Evolutionary conservation across 768 basidiomycete genomes (phyloP), one percentile per base, ranked within the genome.

Genomic region (Xerocomellus chrysenteron): DNA sequence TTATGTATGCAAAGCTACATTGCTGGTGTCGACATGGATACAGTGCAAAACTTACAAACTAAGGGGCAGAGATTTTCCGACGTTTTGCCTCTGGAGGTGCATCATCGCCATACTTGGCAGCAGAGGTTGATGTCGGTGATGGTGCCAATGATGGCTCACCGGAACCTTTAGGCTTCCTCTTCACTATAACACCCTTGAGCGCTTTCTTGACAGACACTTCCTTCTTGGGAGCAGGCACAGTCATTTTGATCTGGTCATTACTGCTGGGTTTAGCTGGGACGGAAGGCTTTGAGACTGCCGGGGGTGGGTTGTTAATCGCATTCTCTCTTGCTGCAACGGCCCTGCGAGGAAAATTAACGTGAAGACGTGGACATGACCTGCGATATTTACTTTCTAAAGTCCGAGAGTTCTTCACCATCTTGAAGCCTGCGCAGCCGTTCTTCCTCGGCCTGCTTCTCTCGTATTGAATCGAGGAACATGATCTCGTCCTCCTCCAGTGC

Each of bases 401-500:
- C 79, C 54, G 84, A 84, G 46, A 94, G 75, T 73, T 94, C 90
- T 65, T 89, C 87, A 6, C 87, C 88, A 53, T 94, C 92, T 63
- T 81, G 78, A 68, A 85, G 78, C 65, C 84, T 87, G 50, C 89
- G 85, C 53, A 84, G 77, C 16, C 84, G 82, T 68, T 94, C 92
- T 73, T 91, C 90, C 58, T 82, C 81, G 59, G 85, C 80, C 68
- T 90, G 84, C 48, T 83, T 83, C 69, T 92, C 87, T 58, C 87
- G 78, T 57, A 94, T 77, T 17, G 89, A 88, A 66, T 93, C 92
- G 32, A 94, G 81, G 67, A 94, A 94, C 79, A 89, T 85, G 59
- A 94, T 87, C 66, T 94, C 92, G 73, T 94, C 92, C 70, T 93
- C 92, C 67, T 94, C 92, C 37, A 94, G 75, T 5, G 92, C 89